These are phyloP conservation scores for Pyrenula aspistea DNA, from an alignment of 495 filamentous ascomycete species.

Conservation along the genomic window DNA sequence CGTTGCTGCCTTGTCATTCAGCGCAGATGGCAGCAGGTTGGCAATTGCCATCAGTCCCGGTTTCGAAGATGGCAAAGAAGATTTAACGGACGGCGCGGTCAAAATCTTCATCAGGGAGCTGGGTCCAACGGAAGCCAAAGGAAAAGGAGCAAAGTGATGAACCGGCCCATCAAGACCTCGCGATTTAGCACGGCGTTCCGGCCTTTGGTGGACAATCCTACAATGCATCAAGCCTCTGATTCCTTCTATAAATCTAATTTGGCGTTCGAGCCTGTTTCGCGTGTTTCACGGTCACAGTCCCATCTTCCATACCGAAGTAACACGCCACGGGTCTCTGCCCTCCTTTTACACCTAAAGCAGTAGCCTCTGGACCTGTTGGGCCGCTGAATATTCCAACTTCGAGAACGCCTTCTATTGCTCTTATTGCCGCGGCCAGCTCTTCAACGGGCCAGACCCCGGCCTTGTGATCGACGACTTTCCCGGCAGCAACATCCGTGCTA, in stretches of 20 bases:
- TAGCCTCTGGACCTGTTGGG: conserved; percentile 55
- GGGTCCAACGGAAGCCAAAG: conserved; percentile 76
- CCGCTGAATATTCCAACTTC: conserved; percentile 89
- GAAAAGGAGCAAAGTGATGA: conserved; percentile 56
- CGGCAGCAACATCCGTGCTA: conserved; percentile 39
- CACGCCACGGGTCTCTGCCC: conserved; percentile 87
- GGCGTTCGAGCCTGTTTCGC: conserved; percentile 13
- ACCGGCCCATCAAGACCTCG: background rate
- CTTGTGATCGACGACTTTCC: conserved; percentile 21
- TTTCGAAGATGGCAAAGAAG: conserved; percentile 84
- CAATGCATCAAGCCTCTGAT: background rate
- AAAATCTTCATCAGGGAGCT: conserved; percentile 75
- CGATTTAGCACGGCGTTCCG: background rate
- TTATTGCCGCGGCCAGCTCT: conserved; percentile 56
- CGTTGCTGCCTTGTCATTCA: conserved; percentile 68
- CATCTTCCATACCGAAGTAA: conserved; percentile 88
- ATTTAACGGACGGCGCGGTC: conserved; percentile 53
- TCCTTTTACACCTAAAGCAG: conserved; percentile 43
- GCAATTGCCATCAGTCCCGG: conserved; percentile 79
- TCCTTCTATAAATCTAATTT: conserved; percentile 5
- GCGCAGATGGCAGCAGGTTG: conserved; percentile 65
- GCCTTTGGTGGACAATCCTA: background rate
- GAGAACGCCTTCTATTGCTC: conserved; percentile 73
- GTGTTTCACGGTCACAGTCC: conserved; percentile 43
- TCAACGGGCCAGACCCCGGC: conserved; percentile 68